Conservation (phyloP, 2,329 filamentous ascomycete genomes). For the Talaromyces piceae region DNA sequence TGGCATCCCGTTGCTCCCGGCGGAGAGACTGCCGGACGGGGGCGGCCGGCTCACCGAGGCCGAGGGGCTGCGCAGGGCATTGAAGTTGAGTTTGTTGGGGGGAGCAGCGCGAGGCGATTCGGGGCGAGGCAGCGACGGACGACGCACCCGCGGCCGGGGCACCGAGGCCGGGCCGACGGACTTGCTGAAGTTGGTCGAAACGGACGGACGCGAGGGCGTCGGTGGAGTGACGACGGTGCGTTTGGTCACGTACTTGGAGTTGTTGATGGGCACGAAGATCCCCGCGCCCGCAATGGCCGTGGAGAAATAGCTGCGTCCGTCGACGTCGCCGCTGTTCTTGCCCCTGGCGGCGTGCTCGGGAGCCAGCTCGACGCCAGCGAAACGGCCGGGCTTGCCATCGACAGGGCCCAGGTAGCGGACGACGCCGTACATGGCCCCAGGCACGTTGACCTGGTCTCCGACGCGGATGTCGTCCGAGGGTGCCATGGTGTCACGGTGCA, state of each 20-base stretch:
- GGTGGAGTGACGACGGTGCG: slow-evolving; percentile 60
- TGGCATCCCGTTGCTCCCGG: slow-evolving; percentile 38
- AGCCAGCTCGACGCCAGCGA: slow-evolving; percentile 85
- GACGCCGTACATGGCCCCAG: slow-evolving; percentile 82
- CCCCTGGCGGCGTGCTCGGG: slow-evolving; percentile 72
- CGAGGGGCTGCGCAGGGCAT: slow-evolving; percentile 53
- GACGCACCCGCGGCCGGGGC: slow-evolving; percentile 56
- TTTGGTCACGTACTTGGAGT: slow-evolving; percentile 60
- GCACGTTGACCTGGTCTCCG: slow-evolving; percentile 83
- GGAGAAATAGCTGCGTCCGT: slow-evolving; percentile 75
- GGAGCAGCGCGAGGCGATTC: slow-evolving; percentile 68
- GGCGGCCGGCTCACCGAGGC: slow-evolving; percentile 10
- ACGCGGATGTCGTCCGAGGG: slow-evolving; percentile 53
- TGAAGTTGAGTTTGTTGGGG: slow-evolving; percentile 47
- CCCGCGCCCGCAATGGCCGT: slow-evolving; percentile 73
- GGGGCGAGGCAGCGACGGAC: slow-evolving; percentile 75
- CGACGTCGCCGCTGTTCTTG: slow-evolving; percentile 94
- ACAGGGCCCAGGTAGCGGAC: slow-evolving; percentile 86
- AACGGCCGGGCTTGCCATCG: slow-evolving; percentile 79
- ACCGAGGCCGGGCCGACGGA: slow-evolving; percentile 68
- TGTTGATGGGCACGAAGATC: slow-evolving; percentile 84
- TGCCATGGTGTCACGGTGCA: slow-evolving; percentile 22
- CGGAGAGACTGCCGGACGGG: slow-evolving; percentile 4
- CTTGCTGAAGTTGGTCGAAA: slow-evolving; percentile 76
- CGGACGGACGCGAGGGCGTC: slow-evolving; percentile 58